These are phyloP conservation scores for Aspergillus texensis DNA, from an alignment of 2,329 filamentous ascomycete species.

Conservation along the genomic window DNA sequence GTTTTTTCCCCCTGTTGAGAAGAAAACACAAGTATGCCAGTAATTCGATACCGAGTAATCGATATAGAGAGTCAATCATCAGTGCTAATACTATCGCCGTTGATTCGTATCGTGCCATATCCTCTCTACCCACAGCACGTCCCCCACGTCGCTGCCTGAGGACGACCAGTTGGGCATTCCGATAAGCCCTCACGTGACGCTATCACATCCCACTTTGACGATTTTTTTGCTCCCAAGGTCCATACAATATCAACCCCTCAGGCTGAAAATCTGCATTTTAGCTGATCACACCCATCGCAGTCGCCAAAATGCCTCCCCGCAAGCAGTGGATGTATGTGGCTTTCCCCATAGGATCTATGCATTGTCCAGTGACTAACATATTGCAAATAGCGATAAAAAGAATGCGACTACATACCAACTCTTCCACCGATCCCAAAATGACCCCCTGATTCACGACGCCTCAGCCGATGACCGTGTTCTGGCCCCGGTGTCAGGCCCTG, in stretches of 20 bases:
- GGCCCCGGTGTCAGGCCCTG: slow-evolving; percentile 61
- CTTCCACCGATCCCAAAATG: slow-evolving; percentile 94
- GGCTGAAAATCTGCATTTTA: not conserved
- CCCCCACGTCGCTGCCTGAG: not conserved
- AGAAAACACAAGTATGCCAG: too few species aligned
- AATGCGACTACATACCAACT: slow-evolving; percentile 89
- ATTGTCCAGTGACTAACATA: slow-evolving; percentile 20
- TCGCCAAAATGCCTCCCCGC: slow-evolving; percentile 67
- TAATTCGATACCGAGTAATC: not conserved
- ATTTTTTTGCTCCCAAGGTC: slow-evolving; percentile 9
- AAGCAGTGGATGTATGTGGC: slow-evolving; percentile 73
- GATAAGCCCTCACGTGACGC: slow-evolving; percentile 35
- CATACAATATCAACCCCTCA: not conserved
- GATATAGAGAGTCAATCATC: not conserved
- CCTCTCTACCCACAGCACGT: not conserved
- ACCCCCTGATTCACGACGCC: slow-evolving; percentile 92
- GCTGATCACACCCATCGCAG: not conserved
- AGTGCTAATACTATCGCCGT: not conserved
- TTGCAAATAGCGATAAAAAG: slow-evolving; percentile 74
- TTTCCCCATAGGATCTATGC: not conserved
- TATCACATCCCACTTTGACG: slow-evolving; percentile 28
- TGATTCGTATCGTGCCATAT: not conserved
- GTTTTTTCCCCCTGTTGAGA: not conserved
- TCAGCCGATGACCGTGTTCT: slow-evolving; percentile 88
- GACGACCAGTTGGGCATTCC: slow-evolving; percentile 8